Evolutionary conservation across 2,329 filamentous ascomycete genomes (phyloP).

Genomic region (Coniochaeta pulveracea): DNA sequence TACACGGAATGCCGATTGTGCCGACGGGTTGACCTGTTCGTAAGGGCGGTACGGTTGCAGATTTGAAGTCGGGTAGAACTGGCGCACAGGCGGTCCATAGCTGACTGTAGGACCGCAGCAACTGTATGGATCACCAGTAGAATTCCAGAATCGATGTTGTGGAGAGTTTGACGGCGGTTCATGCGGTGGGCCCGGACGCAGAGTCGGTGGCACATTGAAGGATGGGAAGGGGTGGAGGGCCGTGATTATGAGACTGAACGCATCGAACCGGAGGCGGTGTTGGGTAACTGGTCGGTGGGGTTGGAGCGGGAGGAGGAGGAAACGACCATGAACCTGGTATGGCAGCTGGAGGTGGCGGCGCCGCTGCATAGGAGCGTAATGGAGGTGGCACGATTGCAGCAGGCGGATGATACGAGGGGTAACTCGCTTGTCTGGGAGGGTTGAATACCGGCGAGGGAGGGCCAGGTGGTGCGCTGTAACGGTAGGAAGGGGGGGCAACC

Average conservation of each 20-base stretch:
- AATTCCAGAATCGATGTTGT: too few species aligned
- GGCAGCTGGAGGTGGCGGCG: not conserved
- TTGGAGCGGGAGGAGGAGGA: constrained; percentile 13
- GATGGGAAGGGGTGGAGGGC: not conserved
- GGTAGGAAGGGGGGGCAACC: constrained; percentile 1
- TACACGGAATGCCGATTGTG: too few species aligned
- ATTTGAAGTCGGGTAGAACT: too few species aligned
- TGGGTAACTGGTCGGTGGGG: constrained; percentile 6
- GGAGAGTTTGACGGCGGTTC: not conserved
- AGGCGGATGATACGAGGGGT: too few species aligned
- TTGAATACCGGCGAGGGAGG: constrained; percentile 1
- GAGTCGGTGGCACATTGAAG: not conserved
- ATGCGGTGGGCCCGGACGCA: not conserved
- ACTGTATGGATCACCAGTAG: too few species aligned
- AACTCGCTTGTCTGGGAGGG: too few species aligned
- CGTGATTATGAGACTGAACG: not conserved
- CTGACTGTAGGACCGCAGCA: too few species aligned
- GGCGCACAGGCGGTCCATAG: not conserved
- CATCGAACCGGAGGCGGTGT: not conserved
- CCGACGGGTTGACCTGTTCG: too few species aligned
- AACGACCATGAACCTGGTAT: not conserved
- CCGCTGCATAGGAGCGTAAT: too few species aligned
- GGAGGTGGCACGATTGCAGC: too few species aligned
- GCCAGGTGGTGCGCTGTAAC: not conserved
- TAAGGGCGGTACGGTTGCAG: too few species aligned